A percentile compares a stretch with the other conserved stretches of the same genome.
phyloP scores from a whole-genome alignment of 257 asterid species.

The Ligustrum vulgare region DNA sequence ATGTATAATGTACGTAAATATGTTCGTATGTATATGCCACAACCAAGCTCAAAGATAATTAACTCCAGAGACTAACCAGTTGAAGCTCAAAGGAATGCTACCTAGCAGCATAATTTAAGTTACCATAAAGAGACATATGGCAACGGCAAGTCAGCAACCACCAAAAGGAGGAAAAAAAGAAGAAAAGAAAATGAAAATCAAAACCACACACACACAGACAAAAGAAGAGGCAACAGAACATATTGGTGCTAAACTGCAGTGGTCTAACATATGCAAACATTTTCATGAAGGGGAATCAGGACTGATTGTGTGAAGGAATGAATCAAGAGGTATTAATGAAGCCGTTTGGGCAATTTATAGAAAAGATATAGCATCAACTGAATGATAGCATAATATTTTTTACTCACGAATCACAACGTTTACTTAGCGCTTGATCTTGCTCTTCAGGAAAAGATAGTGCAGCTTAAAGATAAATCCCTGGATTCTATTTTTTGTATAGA shows the following conservation, averaged over 20 bases:
- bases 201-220: too few relatives aligned
- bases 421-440: background rate
- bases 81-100: background rate
- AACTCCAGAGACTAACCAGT: background rate
- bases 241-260: background rate
- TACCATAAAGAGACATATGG: too few relatives aligned
- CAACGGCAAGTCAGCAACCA: too few relatives aligned
- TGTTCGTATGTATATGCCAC: background rate
- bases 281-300: background rate
- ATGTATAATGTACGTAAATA: background rate
- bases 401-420: background rate
- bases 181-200: too few relatives aligned
- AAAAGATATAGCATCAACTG: background rate
- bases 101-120: too few relatives aligned
- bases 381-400: background rate
- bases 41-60: background rate
- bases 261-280: background rate
- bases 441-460: background rate
- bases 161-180: too few relatives aligned
- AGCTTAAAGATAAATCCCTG: background rate
- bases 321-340: background rate
- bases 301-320: background rate
- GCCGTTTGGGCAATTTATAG: background rate
- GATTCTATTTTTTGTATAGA: too few relatives aligned
- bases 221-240: too few relatives aligned